Conservation (phyloP, 2,329 filamentous ascomycete species). For the Penicillium sp. region DNA sequence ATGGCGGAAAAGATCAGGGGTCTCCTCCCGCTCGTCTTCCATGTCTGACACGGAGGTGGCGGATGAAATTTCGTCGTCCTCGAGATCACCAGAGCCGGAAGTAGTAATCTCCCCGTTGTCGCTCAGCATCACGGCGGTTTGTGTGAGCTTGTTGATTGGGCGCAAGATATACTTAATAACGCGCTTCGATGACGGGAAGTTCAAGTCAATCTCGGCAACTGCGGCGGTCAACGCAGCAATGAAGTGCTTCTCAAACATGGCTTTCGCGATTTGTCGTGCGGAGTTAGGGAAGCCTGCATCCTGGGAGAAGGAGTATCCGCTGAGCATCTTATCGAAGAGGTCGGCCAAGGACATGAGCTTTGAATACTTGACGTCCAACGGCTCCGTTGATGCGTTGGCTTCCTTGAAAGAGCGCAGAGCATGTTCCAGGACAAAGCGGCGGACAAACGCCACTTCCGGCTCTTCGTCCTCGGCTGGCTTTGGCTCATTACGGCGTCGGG, state of each 20-base stretch:
- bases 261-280: conserved; percentile 80
- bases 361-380: conserved; percentile 82
- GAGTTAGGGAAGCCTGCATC: conserved; percentile 56
- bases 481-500: conserved; percentile 54
- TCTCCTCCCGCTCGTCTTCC: conserved; percentile 86
- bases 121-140: conserved; percentile 83
- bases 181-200: conserved; percentile 88
- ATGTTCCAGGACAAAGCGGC: conserved; percentile 92
- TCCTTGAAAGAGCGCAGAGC: conserved; percentile 90
- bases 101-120: conserved; percentile 73
- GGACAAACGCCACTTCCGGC: conserved; percentile 74
- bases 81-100: conserved; percentile 61
- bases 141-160: conserved; percentile 82
- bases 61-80: conserved; percentile 85
- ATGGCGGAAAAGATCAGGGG: conserved; percentile 94
- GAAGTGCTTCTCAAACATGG: conserved; percentile 99
- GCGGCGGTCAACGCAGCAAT: conserved; percentile 85
- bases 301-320: conserved; percentile 68
- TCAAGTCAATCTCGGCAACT: conserved; percentile 92
- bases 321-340: conserved; percentile 89
- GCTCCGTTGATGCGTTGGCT: conserved; percentile 74
- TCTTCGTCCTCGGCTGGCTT: conserved; percentile 43
- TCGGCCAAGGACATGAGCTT: conserved; percentile 85
- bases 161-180: conserved; percentile 95
- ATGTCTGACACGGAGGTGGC: conserved; percentile 87